phyloP scores from a whole-genome alignment of 139 green algal species.

The Spirogloea muscicola region DNA sequence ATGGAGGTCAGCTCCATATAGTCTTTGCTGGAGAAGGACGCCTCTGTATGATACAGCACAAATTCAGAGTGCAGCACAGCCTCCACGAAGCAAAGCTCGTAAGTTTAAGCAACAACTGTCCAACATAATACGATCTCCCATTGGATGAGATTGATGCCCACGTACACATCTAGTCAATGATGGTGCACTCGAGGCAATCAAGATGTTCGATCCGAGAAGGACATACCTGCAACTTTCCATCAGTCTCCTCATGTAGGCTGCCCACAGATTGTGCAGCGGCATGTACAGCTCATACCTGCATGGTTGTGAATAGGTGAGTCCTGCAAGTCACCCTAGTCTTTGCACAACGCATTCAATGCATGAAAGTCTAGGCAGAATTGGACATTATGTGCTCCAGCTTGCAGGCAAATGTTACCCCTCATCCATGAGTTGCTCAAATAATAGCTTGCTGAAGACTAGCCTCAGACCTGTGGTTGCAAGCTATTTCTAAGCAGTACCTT shows the following conservation, averaged over 20 bases:
- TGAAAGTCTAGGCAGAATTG: too few species aligned
- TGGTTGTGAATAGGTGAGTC: too few species aligned
- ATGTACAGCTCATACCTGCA: too few species aligned
- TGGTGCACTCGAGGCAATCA: not conserved
- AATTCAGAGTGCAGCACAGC: not conserved
- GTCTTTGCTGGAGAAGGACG: not conserved
- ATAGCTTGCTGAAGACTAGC: not conserved
- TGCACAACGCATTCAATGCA: too few species aligned
- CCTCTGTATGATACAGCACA: not conserved
- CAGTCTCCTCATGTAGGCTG: too few species aligned
- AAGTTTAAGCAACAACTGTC: not conserved
- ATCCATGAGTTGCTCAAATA: not conserved
- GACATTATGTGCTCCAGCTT: too few species aligned
- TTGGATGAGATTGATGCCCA: not conserved
- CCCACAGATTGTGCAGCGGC: not conserved
- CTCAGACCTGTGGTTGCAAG: not conserved
- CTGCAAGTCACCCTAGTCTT: too few species aligned
- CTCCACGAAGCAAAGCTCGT: not conserved
- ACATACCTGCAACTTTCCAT: too few species aligned
- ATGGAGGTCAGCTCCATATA: constrained; percentile 8
- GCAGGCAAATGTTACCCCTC: too few species aligned
- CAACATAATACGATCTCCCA: not conserved
- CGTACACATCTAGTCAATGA: not conserved
- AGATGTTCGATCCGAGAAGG: too few species aligned
- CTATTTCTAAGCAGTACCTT: not conserved